phyloP scores from a whole-genome alignment of 2,329 filamentous ascomycete genomes.

The Dactylellina parvicollis region DNA sequence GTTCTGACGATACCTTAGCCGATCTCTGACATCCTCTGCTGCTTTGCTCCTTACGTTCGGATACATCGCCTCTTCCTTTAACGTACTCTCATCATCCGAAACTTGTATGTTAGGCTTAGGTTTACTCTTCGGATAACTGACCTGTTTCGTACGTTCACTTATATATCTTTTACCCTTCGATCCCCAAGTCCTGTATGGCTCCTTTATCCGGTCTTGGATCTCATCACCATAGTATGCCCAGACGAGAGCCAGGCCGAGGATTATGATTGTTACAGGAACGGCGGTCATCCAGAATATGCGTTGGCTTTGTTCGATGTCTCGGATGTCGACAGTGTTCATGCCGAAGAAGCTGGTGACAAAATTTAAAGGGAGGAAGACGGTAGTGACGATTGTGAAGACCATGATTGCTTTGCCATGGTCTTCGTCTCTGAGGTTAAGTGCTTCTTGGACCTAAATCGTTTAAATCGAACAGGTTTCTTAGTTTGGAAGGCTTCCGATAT shows the following conservation, averaged over 20 bases:
- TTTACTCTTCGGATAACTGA: no score
- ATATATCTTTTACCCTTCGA: no score
- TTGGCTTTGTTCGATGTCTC: slow-evolving; percentile 65
- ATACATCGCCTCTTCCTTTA: no score
- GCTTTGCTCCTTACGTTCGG: no score
- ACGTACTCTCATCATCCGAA: no score
- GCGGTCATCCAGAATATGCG: slow-evolving; percentile 67
- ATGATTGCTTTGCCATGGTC: slow-evolving; percentile 66
- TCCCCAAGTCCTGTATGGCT: slow-evolving; percentile 7
- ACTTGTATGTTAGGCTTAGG: no score
- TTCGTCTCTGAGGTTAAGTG: slow-evolving; percentile 60
- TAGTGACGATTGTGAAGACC: slow-evolving; percentile 66
- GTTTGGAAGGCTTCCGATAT: not conserved
- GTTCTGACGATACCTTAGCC: no score
- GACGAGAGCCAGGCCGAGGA: slow-evolving; percentile 59
- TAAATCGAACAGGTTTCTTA: not conserved
- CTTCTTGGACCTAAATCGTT: slow-evolving; percentile 29
- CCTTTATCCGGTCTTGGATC: slow-evolving; percentile 28
- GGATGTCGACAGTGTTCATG: slow-evolving; percentile 67
- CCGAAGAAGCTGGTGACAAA: slow-evolving; percentile 66
- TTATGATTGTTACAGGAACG: slow-evolving; percentile 63
- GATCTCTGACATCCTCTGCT: no score
- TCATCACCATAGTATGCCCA: slow-evolving; percentile 51
- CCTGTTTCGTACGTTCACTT: no score
- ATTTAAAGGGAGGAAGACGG: slow-evolving; percentile 65